Evolutionary conservation across 225 moss, liverwort and hornwort species (phyloP), one percentile per base, ranked within the genome.

Genomic region (Antitrichia curtipendula): DNA sequence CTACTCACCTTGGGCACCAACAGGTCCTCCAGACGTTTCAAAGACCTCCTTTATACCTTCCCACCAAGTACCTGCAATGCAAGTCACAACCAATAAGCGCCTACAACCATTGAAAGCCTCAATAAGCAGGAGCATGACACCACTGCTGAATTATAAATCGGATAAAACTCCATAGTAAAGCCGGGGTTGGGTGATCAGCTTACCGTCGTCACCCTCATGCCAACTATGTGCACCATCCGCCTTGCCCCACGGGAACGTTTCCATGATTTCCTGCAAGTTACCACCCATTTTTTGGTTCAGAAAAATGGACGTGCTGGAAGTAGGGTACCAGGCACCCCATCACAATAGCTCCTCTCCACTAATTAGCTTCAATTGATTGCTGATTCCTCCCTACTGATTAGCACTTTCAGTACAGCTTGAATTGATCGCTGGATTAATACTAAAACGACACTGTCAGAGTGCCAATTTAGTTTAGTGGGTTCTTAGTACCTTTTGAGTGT

Each of bases 141-240:
- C 64, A 69, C n/a, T 52, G n/a, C 63, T 65, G 49, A 63, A 34
- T 31, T 19, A 71, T 10, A 45, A 88, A 53, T 40, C 34, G 62
- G 31, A 75, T 28, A 57, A 27, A 76, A 65, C 49, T 90, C 78
- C 66, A 78, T 41, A n/a, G 31, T 22, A 32, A 76, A 72, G 52
- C n/a, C 20, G 49, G 17, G 47, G 20, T 81, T 45, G 31, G 43
- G 68, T 52, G 53, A 79, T 36, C 70, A 85, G 75, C 91, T 91
- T 71, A 87, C 95, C 95, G 58, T 98, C 93, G 36, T 97, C 93
- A 81, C 93, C 95, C 90, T 92, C 70, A 88, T 98, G 96, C 95
- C 96, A 98, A 24, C 87, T 77, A 90, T 98, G 98, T 68, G 94
- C 85, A 87, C 96, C 96, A 88, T 98, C 98, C 43, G 94, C 95